phyloP scores from a whole-genome alignment of 2,329 filamentous ascomycete genomes.

The Pseudocercospora eumusae region DNA sequence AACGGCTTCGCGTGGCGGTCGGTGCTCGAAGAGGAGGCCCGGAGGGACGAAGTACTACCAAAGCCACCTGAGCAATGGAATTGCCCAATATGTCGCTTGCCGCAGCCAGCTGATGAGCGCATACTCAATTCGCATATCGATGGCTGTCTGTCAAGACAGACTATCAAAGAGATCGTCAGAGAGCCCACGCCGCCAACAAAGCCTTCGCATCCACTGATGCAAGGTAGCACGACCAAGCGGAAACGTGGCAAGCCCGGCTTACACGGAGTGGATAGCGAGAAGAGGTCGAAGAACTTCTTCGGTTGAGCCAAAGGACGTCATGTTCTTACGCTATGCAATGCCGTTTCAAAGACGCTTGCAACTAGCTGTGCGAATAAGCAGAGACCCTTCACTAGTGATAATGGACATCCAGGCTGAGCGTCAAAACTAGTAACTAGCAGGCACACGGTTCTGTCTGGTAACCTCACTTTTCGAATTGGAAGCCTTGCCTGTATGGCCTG shows the following conservation, averaged over 20 bases:
- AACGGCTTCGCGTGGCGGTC: constrained; percentile 40
- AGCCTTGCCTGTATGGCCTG: too few relatives aligned
- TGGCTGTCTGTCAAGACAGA: constrained; percentile 79
- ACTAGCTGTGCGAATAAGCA: too few relatives aligned
- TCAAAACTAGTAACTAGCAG: too few relatives aligned
- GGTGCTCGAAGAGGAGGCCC: constrained; percentile 35
- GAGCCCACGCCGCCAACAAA: constrained; percentile 37
- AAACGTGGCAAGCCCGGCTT: constrained; percentile 33
- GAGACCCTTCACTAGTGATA: too few relatives aligned
- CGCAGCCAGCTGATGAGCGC: constrained; percentile 72
- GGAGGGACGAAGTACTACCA: constrained; percentile 35
- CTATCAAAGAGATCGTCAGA: constrained; percentile 80
- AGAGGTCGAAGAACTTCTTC: constrained; percentile 35
- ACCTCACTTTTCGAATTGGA: too few relatives aligned
- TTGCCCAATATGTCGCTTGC: constrained; percentile 82
- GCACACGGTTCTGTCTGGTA: too few relatives aligned
- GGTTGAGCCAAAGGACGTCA: not conserved
- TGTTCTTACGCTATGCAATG: not conserved
- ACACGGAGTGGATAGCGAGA: constrained; percentile 20
- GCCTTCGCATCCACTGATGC: constrained; percentile 15
- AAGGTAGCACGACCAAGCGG: constrained; percentile 29
- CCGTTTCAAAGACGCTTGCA: too few relatives aligned
- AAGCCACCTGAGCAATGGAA: constrained; percentile 58
- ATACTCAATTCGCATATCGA: constrained; percentile 92
- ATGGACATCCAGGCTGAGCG: too few relatives aligned